Conservation (phyloP, 805 yeast genomes). For the Lachancea dasiensis region DNA sequence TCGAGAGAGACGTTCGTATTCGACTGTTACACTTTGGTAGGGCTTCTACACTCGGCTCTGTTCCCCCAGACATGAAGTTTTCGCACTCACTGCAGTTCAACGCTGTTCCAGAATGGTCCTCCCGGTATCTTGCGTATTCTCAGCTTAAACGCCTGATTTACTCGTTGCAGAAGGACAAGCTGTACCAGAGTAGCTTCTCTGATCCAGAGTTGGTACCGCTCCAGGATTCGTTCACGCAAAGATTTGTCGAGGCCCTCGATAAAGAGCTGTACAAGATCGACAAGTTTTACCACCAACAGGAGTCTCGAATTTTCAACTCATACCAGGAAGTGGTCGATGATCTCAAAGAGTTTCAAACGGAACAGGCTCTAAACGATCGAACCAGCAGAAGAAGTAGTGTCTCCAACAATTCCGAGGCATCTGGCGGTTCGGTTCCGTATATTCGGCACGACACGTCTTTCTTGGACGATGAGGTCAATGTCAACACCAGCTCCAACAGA, state of each 20-base stretch:
- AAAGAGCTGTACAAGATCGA: constrained; percentile 73
- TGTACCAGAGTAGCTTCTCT: constrained; percentile 27
- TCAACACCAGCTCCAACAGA: neutral
- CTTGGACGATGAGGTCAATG: constrained; percentile 14
- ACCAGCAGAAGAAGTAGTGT: constrained; percentile 7
- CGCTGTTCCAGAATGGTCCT: constrained; percentile 98
- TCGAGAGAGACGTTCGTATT: too few relatives aligned
- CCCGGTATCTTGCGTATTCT: constrained; percentile 85
- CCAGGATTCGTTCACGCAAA: constrained; percentile 44
- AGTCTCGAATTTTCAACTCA: constrained; percentile 34
- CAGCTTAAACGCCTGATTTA: constrained; percentile 81
- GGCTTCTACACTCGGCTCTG: neutral
- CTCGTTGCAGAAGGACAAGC: constrained; percentile 63
- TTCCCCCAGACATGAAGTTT: constrained; percentile 62
- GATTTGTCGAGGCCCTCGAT: constrained; percentile 70
- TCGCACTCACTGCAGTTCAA: constrained; percentile 92
- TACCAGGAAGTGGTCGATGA: constrained; percentile 57
- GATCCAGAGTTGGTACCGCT: constrained; percentile 13
- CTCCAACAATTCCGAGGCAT: constrained; percentile 4
- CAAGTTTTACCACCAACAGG: constrained; percentile 63
- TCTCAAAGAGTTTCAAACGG: constrained; percentile 51
- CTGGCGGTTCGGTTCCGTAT: constrained; percentile 4
- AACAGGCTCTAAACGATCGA: constrained; percentile 7
- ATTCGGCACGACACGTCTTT: constrained; percentile 4
- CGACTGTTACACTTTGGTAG: neutral